These are phyloP conservation scores for Sarcodon sp. DNA, from an alignment of 768 basidiomycete species.

Conservation along the genomic window DNA sequence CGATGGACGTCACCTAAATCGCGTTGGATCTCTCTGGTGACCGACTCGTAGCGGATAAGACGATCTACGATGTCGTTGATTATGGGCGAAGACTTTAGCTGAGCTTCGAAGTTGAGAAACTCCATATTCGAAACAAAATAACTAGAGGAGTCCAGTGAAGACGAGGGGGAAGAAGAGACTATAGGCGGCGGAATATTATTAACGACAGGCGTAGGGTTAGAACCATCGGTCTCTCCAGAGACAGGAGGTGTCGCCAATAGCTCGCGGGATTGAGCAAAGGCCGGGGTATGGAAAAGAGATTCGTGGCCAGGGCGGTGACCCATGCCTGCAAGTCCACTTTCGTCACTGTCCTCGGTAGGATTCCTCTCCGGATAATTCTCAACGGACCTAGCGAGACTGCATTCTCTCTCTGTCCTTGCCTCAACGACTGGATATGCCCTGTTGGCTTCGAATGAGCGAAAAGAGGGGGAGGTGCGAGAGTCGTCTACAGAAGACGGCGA, in stretches of 20 bases:
- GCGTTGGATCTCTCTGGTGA: slow-evolving; percentile 58
- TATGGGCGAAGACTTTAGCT: slow-evolving; percentile 64
- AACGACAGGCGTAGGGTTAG: slow-evolving; percentile 30
- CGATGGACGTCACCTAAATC: slow-evolving; percentile 63
- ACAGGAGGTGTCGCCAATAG: slow-evolving; percentile 35
- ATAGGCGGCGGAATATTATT: slow-evolving; percentile 21
- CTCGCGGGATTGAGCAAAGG: slow-evolving; percentile 25
- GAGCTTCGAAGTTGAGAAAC: slow-evolving; percentile 46
- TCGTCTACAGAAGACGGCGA: slow-evolving; percentile 15
- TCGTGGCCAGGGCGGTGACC: slow-evolving; percentile 14
- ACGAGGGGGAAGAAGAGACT: slow-evolving; percentile 63
- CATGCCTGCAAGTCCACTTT: slow-evolving; percentile 4
- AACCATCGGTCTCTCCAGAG: slow-evolving; percentile 15
- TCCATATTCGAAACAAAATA: slow-evolving; percentile 41
- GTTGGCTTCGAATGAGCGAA: slow-evolving; percentile 31
- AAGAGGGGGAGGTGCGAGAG: slow-evolving; percentile 31
- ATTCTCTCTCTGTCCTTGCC: slow-evolving; percentile 2
- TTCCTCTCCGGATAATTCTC: slow-evolving; percentile 45
- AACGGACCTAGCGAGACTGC: slow-evolving; percentile 32
- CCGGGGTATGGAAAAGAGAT: slow-evolving; percentile 23
- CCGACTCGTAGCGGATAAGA: slow-evolving; percentile 55
- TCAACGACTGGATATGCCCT: slow-evolving; percentile 28
- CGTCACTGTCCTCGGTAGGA: slow-evolving; percentile 21
- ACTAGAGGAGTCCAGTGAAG: slow-evolving; percentile 65
- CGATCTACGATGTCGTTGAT: slow-evolving; percentile 70